Evolutionary conservation across 306 rosid species (phyloP), one percentile per base, ranked within the genome.

Genomic region (Coriaria nepalensis): DNA sequence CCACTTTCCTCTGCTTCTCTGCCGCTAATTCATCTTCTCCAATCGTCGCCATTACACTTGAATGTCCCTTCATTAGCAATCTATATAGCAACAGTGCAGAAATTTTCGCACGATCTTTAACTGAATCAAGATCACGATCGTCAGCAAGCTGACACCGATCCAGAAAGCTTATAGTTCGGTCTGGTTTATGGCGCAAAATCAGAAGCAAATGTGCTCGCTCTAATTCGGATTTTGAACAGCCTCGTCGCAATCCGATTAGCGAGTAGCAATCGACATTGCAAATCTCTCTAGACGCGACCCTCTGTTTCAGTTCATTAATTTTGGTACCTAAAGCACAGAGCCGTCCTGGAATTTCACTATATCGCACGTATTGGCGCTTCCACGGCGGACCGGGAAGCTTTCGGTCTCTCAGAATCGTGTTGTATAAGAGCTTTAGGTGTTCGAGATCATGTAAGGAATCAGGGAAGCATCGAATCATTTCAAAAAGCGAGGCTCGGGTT

Each of bases 401-500:
- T 6, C 94, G 71, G 34, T 92, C 96, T 4, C 96, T 62, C 11
- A 85, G 43, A 10, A 92, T 85, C 5, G 98, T 10, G 43, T 92
- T 92, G 76, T 92, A 92, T 61, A 92, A 64, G 9, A 92, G 94
- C 35, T 85, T 85, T 33, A 92, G 47, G 62, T 92, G 98, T 59
- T 92, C 96, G 0, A 92, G 73, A 58, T 92, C 98, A 42, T 92
- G 98, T 12, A 92, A 65, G 37, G 80, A 73, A 64, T 92, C 95
- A 0, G 94, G 90, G 43, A 92, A 64, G 55, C 96, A 92, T 13
- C 83, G 74, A 54, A 92, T 73, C n/a, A 78, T 57, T 71, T 92
- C 96, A 1, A 79, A 68, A 5, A 92, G 81, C 0, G 90, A 68
- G 5, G 98, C 94, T 61, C 98, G 75, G 40, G 87, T 82, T 41